Conservation (phyloP, 2,329 filamentous ascomycete species). For the Monosporascus sp. region DNA sequence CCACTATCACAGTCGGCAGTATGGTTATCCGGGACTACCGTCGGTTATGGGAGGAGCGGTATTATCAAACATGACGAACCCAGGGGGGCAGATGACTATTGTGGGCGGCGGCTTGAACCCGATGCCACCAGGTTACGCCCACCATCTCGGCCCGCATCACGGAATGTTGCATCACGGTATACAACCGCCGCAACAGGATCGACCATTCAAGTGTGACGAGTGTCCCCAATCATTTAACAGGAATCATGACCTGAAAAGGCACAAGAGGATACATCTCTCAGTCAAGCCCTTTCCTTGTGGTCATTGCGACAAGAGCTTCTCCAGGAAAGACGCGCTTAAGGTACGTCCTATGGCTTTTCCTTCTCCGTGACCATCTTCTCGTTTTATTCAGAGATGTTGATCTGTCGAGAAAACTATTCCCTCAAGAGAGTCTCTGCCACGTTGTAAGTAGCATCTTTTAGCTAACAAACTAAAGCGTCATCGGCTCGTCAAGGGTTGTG, state of each 20-base stretch:
- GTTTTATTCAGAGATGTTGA: not conserved
- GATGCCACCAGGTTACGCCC: constrained; percentile 46
- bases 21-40: constrained; percentile 38
- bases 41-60: constrained; percentile 62
- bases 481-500: constrained; percentile 60
- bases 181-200: constrained; percentile 55
- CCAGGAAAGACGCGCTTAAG: constrained; percentile 93
- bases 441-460: not conserved
- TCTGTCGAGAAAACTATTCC: constrained; percentile 18
- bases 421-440: not conserved
- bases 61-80: constrained; percentile 73
- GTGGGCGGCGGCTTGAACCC: constrained; percentile 54
- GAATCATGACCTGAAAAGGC: constrained; percentile 92
- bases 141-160: constrained; percentile 43
- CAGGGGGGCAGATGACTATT: constrained; percentile 65
- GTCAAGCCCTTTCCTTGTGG: constrained; percentile 93
- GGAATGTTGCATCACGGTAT: constrained; percentile 53
- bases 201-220: constrained; percentile 90
- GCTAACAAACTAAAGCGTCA: constrained; percentile 43
- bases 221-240: constrained; percentile 93
- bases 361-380: not conserved
- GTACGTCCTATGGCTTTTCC: constrained; percentile 40
- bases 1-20: constrained; percentile 41
- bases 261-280: constrained; percentile 89
- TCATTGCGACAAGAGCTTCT: constrained; percentile 94